Evolutionary conservation across 306 rosid genomes (phyloP).

Genomic region (Fagus crenata): DNA sequence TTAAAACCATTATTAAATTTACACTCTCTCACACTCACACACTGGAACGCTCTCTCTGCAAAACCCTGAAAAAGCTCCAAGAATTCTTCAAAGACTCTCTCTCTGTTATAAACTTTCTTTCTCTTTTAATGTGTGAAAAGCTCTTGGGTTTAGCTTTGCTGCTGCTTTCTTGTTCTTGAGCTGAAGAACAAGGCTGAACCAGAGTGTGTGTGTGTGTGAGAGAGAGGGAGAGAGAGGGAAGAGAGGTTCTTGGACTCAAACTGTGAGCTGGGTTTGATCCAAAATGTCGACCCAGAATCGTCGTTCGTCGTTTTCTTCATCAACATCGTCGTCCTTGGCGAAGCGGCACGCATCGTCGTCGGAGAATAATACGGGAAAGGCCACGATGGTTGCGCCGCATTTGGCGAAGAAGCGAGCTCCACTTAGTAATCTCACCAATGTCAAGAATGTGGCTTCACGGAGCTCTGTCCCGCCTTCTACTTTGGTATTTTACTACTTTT

Average conservation of each 20-base stretch:
- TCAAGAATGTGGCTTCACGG: constrained; percentile 41
- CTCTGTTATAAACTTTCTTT: background rate
- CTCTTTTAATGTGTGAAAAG: background rate
- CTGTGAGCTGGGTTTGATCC: constrained; percentile 29
- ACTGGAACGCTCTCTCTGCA: constrained; percentile 6
- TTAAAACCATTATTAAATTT: constrained; percentile 38
- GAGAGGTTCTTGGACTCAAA: constrained; percentile 4
- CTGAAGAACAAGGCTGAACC: constrained; percentile 17
- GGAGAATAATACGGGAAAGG: constrained; percentile 42
- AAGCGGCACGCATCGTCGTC: constrained; percentile 64
- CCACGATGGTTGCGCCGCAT: constrained; percentile 33
- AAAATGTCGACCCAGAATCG: constrained; percentile 69
- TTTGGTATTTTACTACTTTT: constrained; percentile 42
- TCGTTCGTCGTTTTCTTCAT: constrained; percentile 71
- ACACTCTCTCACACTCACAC: constrained; percentile 24
- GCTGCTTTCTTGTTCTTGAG: constrained; percentile 37
- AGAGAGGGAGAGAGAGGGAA: background rate
- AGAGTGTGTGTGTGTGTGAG: background rate
- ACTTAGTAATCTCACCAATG: constrained; percentile 74
- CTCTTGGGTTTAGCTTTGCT: constrained; percentile 12
- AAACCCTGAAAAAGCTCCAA: constrained; percentile 7
- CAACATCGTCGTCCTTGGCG: constrained; percentile 74
- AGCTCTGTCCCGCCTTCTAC: constrained; percentile 40
- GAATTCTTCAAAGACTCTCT: constrained; percentile 2
- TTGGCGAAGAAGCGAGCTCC: constrained; percentile 86